Conservation (phyloP, 345 rosid genomes). For the Erucastrum elatum region DNA sequence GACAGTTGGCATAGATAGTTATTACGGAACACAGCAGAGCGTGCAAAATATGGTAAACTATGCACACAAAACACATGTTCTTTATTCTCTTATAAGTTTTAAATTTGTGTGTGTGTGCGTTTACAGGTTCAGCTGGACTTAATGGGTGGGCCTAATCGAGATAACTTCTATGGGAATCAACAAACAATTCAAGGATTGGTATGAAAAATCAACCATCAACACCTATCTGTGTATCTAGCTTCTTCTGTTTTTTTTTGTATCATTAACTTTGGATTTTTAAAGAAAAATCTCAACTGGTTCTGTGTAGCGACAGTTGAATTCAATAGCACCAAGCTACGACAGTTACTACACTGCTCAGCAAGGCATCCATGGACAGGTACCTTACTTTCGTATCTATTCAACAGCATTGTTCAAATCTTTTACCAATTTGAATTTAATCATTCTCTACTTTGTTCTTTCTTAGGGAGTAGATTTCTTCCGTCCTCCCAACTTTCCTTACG, state of each 20-base stretch:
- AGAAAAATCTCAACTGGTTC: conserved; percentile 12
- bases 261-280: conserved; percentile 25
- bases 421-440: not conserved
- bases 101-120: not conserved
- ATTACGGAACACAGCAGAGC: conserved; percentile 50
- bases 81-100: not conserved
- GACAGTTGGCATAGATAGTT: conserved; percentile 48
- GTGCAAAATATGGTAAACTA: conserved; percentile 51
- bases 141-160: conserved; percentile 53
- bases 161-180: conserved; percentile 54
- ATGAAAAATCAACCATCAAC: conserved; percentile 29
- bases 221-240: conserved; percentile 15
- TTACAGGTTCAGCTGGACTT: conserved; percentile 61
- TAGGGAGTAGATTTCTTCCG: conserved; percentile 75
- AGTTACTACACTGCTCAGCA: conserved; percentile 52
- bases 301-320: conserved; percentile 59
- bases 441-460: conserved; percentile 10
- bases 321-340: conserved; percentile 58
- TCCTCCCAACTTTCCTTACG: conserved; percentile 44
- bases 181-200: conserved; percentile 62
- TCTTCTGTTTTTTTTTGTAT: conserved; percentile 19
- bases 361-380: conserved; percentile 61
- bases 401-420: conserved; percentile 10
- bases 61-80: not conserved
- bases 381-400: conserved; percentile 7